Conservation (phyloP, 768 basidiomycete genomes). For the Boletus vinaceobasis region DNA sequence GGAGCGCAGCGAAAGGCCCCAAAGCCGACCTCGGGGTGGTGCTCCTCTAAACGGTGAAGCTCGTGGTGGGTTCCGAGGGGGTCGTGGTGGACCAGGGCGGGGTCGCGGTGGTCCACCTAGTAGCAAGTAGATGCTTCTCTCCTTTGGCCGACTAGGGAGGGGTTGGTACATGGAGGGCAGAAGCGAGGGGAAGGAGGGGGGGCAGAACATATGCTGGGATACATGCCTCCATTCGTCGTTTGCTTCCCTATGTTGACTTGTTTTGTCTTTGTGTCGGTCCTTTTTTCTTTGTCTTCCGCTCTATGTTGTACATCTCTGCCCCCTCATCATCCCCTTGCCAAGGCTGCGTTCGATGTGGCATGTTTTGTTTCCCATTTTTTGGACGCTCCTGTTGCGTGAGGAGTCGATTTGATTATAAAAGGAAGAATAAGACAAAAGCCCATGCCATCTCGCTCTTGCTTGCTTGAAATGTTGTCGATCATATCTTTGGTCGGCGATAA, state of each 20-base stretch:
- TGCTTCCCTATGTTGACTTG: conserved; percentile 14
- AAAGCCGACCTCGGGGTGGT: conserved; percentile 59
- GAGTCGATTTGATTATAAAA: conserved; percentile 18
- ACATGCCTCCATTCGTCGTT: conserved; percentile 9
- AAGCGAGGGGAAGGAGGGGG: not conserved
- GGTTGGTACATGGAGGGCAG: not conserved
- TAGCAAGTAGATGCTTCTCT: conserved; percentile 18
- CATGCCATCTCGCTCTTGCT: too few relatives aligned
- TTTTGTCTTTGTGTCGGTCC: conserved; percentile 7
- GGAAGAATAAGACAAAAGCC: not conserved
- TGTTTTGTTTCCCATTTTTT: conserved; percentile 8
- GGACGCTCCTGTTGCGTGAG: conserved; percentile 25
- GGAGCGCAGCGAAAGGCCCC: conserved; percentile 82
- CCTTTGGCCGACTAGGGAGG: not conserved
- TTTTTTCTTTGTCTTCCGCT: conserved; percentile 1
- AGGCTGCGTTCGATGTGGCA: conserved; percentile 9
- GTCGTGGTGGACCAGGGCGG: conserved; percentile 43
- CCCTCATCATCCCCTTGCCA: conserved; percentile 7
- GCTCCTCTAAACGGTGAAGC: conserved; percentile 47
- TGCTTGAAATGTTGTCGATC: too few relatives aligned
- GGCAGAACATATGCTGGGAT: conserved; percentile 8
- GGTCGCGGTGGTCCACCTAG: conserved; percentile 37
- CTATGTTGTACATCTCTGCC: conserved; percentile 14
- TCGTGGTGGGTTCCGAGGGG: conserved; percentile 47
- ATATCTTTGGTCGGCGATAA: too few relatives aligned